Percentiles rank a stretch among this genome's conserved stretches.
Conservation (phyloP, 1,284 basidiomycete species). For the Rhodotorula sp. region DNA sequence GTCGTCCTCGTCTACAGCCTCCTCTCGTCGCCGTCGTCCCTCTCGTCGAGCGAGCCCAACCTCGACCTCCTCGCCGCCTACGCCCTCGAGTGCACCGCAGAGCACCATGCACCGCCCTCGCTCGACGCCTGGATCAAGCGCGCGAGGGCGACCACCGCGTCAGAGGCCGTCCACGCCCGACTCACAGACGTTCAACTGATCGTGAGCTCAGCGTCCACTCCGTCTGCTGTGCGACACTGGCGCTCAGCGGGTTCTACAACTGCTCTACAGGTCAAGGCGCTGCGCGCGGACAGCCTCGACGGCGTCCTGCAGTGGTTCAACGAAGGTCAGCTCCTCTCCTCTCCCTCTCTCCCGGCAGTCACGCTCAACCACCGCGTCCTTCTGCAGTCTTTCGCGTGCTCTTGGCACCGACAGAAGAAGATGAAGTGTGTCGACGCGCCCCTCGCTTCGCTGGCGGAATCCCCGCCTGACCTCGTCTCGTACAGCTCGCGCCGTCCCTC, state of each 20-base stretch:
- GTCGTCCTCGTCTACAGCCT: conserved; percentile 13
- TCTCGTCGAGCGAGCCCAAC: neutral
- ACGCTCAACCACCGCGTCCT: too few species aligned
- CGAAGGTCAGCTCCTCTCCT: too few species aligned
- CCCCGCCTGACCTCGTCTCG: neutral
- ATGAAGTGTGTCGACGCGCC: conserved; percentile 18
- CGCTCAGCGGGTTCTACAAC: too few species aligned
- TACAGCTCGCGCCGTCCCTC: conserved; percentile 5
- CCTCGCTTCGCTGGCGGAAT: neutral
- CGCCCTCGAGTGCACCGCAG: conserved; percentile 4
- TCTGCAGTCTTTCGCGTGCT: neutral
- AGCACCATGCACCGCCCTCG: neutral
- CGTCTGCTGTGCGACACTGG: too few species aligned
- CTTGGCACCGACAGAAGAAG: conserved; percentile 21
- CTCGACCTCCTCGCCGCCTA: conserved; percentile 14
- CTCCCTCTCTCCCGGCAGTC: too few species aligned
- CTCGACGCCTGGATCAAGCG: conserved; percentile 14
- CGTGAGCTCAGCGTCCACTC: neutral
- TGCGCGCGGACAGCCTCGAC: too few species aligned
- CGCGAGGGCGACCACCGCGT: neutral
- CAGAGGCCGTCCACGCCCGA: neutral
- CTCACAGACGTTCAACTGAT: neutral
- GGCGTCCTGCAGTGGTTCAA: too few species aligned
- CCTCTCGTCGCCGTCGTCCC: conserved; percentile 4
- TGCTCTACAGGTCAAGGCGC: too few species aligned